A percentile compares a stretch with the other conserved stretches of the same genome.
Conservation (phyloP, 352 stramenopile species). For the Phytophthora vignae region DNA sequence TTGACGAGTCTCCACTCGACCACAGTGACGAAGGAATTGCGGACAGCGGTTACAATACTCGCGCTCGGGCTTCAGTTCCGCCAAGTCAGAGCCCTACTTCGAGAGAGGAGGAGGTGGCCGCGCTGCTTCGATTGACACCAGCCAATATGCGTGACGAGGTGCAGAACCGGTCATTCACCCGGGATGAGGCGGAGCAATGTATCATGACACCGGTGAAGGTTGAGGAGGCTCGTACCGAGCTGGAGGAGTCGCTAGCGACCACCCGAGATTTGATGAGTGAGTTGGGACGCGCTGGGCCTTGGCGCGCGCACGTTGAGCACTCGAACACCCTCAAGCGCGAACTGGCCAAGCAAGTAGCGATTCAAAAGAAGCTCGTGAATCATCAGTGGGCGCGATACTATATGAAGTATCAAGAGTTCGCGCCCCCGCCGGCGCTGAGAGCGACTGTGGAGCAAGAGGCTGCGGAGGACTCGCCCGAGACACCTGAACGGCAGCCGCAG, state of each 20-base stretch:
- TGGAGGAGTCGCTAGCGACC: slow-evolving; percentile 55
- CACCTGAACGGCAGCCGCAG: slow-evolving; percentile 14
- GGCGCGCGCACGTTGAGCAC: slow-evolving; percentile 69
- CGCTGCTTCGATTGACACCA: slow-evolving; percentile 55
- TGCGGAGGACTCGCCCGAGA: slow-evolving; percentile 10
- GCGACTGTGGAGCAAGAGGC: slow-evolving; percentile 5
- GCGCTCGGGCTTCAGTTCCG: slow-evolving; percentile 1
- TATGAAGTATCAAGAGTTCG: slow-evolving; percentile 48
- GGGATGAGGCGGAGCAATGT: slow-evolving; percentile 39
- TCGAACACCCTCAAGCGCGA: slow-evolving; percentile 72
- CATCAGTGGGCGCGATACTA: slow-evolving; percentile 74
- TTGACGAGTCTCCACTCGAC: slow-evolving; percentile 14
- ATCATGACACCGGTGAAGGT: slow-evolving; percentile 42
- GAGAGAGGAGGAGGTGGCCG: slow-evolving; percentile 37
- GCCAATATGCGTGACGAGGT: slow-evolving; percentile 53
- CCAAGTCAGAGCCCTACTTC: neutral
- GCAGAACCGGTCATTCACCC: slow-evolving; percentile 41
- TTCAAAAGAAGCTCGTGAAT: slow-evolving; percentile 64
- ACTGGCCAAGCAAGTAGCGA: slow-evolving; percentile 53
- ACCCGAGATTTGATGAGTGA: slow-evolving; percentile 69
- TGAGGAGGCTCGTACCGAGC: slow-evolving; percentile 36
- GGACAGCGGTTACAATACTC: slow-evolving; percentile 18
- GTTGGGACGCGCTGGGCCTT: slow-evolving; percentile 62
- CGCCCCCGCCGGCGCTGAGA: neutral
- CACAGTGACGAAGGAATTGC: slow-evolving; percentile 1